Percentiles rank a stretch among this genome's conserved stretches.
These are phyloP conservation scores for Tremellales sp. DNA, from an alignment of 1,284 basidiomycete genomes.

Conservation along the genomic window DNA sequence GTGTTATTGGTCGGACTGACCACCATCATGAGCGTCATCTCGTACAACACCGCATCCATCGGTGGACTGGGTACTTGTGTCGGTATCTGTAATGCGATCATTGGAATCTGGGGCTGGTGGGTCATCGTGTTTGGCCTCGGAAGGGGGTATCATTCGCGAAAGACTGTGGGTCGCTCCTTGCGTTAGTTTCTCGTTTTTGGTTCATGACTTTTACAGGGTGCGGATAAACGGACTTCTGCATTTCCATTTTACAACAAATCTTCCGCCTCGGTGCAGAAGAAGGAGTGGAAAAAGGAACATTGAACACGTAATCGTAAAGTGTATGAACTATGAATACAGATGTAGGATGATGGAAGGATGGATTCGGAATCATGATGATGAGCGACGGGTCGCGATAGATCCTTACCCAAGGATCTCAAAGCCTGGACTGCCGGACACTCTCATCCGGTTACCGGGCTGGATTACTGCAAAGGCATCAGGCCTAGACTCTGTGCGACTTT, in stretches of 20 bases:
- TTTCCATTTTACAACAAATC: conserved; percentile 1
- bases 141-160: not conserved
- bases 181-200: not conserved
- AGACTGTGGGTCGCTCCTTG: not conserved
- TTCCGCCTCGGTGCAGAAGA: conserved; percentile 2
- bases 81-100: conserved; percentile 33
- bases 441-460: no score
- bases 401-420: no score
- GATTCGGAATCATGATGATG: no score
- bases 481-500: no score
- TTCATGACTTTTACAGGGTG: not conserved
- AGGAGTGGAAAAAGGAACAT: not conserved
- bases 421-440: no score
- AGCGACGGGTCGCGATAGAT: no score
- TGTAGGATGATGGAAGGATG: no score
- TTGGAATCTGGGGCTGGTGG: conserved; percentile 48
- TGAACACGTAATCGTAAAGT: no score
- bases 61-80: conserved; percentile 36
- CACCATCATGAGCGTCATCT: conserved; percentile 25
- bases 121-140: conserved; percentile 38
- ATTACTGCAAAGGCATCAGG: no score
- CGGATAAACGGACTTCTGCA: conserved; percentile 2
- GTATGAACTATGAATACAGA: no score
- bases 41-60: conserved; percentile 36
- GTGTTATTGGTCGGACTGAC: conserved; percentile 35